These are phyloP conservation scores for Pleurotus tuoliensis DNA, from an alignment of 768 basidiomycete species.

Conservation along the genomic window DNA sequence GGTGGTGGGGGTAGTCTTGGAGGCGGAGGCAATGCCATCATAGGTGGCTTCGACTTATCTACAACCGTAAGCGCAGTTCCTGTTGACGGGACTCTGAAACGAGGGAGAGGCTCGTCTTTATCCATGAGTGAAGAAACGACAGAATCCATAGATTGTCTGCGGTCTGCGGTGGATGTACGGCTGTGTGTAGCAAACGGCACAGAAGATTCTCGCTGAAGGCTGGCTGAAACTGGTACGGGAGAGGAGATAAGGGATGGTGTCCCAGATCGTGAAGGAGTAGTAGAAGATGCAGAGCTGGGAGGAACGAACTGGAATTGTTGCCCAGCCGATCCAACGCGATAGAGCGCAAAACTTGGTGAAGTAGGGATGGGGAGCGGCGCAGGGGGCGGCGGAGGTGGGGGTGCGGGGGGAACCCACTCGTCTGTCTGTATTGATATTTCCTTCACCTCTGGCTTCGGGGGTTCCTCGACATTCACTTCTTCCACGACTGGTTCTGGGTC, in stretches of 20 bases:
- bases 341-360: conserved; percentile 16
- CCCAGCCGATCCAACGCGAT: conserved; percentile 15
- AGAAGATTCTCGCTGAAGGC: conserved; percentile 47
- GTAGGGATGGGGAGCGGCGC: conserved; percentile 27
- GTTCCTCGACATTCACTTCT: conserved; percentile 20
- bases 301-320: conserved; percentile 19
- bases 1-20: conserved; percentile 72
- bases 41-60: conserved; percentile 82
- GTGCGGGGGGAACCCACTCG: conserved; percentile 51
- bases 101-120: conserved; percentile 34
- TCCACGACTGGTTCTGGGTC: conserved; percentile 31
- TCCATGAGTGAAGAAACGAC: conserved; percentile 50
- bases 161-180: conserved; percentile 52
- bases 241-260: conserved; percentile 37
- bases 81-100: conserved; percentile 64
- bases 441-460: conserved; percentile 59
- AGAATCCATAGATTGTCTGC: conserved; percentile 72
- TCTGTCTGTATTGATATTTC: conserved; percentile 85
- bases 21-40: conserved; percentile 80
- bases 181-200: conserved; percentile 45
- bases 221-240: conserved; percentile 25
- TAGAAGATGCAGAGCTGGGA: conserved; percentile 3
- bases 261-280: conserved; percentile 29
- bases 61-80: conserved; percentile 43
- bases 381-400: conserved; percentile 29